A percentile compares a stretch with the other conserved stretches of the same genome.
Evolutionary conservation across 257 asterid species (phyloP).

Genomic region (Linderniella brevidens): DNA sequence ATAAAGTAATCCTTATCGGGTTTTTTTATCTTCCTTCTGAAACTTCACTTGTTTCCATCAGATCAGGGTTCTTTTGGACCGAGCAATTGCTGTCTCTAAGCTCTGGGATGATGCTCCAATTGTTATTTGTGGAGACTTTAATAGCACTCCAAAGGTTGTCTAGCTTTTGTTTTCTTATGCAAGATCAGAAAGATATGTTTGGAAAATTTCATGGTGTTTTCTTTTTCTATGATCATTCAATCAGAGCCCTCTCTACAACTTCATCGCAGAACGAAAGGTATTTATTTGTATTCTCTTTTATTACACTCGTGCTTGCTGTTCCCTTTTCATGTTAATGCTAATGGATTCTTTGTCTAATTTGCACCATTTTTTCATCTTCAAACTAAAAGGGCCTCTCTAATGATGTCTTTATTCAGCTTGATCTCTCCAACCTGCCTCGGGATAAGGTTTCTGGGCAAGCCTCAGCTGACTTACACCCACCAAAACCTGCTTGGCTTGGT

Average conservation of each 20-base stretch:
- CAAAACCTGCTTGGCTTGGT: conserved; percentile 26
- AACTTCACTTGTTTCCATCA: conserved; percentile 13
- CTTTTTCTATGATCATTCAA: no score
- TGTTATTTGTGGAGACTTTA: conserved; percentile 88
- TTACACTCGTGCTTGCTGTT: conserved; percentile 8
- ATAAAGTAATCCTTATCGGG: no score
- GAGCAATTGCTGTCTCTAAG: conserved; percentile 65
- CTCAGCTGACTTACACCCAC: conserved; percentile 29
- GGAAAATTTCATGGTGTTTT: background rate
- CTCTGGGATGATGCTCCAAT: conserved; percentile 89
- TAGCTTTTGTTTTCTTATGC: conserved; percentile 9
- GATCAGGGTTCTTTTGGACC: conserved; percentile 73
- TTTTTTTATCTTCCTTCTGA: no score
- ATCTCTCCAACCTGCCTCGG: conserved; percentile 56
- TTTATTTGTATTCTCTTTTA: conserved; percentile 9
- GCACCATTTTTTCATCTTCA: background rate
- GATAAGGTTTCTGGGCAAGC: conserved; percentile 76
- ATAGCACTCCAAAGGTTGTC: conserved; percentile 80
- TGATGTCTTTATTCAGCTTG: conserved; percentile 29
- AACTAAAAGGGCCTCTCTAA: conserved; percentile 13
- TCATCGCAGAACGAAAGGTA: conserved; percentile 60
- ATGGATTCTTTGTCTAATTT: conserved; percentile 7
- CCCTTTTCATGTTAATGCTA: background rate
- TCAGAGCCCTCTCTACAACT: conserved; percentile 93
- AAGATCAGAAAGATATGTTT: conserved; percentile 8